These are phyloP conservation scores for Thermothelomyces thermophilus DNA, from an alignment of 2,329 filamentous ascomycete genomes.

Conservation along the genomic window DNA sequence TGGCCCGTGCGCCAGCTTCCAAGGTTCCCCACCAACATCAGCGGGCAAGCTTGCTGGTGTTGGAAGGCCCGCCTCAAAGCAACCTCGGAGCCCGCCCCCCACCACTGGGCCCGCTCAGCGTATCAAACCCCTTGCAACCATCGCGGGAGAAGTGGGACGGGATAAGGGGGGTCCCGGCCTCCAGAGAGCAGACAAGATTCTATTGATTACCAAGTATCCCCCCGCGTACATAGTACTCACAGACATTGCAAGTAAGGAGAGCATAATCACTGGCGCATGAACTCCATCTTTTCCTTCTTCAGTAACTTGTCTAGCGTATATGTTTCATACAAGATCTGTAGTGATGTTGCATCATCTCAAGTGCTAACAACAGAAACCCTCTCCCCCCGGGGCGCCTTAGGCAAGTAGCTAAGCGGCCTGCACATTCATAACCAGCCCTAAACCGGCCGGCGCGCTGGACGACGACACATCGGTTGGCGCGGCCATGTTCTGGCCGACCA, in stretches of 20 bases:
- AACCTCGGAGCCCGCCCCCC: not conserved
- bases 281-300: too few species aligned
- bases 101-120: not conserved
- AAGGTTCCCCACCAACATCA: constrained; percentile 10
- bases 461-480: constrained; percentile 13
- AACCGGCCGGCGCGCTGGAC: constrained; percentile 33
- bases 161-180: not conserved
- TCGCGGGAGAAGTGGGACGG: not conserved
- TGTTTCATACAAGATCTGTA: too few species aligned
- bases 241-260: too few species aligned
- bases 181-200: too few species aligned
- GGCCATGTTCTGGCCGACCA: constrained; percentile 59
- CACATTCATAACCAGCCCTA: constrained; percentile 31
- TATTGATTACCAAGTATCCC: too few species aligned
- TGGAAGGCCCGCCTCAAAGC: not conserved
- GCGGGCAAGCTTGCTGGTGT: not conserved
- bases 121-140: not conserved
- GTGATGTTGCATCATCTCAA: too few species aligned
- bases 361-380: too few species aligned
- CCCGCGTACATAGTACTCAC: too few species aligned
- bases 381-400: too few species aligned
- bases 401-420: too few species aligned
- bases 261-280: too few species aligned
- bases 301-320: too few species aligned
- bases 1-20: constrained; percentile 10